These are phyloP conservation scores for Pseudocercospora macadamiae DNA, from an alignment of 2,329 filamentous ascomycete species.

Conservation along the genomic window DNA sequence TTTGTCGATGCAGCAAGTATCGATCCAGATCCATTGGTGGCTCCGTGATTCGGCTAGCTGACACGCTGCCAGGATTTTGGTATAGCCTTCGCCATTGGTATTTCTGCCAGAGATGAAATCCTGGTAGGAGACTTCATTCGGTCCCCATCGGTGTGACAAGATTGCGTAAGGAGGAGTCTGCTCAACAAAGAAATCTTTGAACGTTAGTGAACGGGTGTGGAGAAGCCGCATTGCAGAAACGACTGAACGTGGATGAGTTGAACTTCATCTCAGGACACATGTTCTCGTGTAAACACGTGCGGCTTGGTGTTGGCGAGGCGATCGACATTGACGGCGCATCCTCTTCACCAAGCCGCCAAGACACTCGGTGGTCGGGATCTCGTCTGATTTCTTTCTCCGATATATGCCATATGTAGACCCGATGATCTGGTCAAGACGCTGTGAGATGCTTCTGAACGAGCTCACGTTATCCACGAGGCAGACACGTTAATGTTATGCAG, in stretches of 20 bases:
- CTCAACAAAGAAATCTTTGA: slow-evolving; percentile 19
- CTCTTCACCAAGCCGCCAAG: no score
- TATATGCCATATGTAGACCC: no score
- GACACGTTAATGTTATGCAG: no score
- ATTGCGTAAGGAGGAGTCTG: slow-evolving; percentile 22
- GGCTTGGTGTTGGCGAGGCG: not conserved
- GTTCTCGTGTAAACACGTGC: no score
- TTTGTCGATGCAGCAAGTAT: slow-evolving; percentile 30
- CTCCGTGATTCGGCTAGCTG: not conserved
- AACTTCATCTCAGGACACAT: not conserved
- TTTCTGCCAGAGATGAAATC: slow-evolving; percentile 1
- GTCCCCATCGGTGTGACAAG: slow-evolving; percentile 25
- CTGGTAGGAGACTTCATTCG: slow-evolving; percentile 11
- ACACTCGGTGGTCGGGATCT: no score
- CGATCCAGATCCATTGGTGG: slow-evolving; percentile 25
- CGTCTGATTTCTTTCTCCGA: no score
- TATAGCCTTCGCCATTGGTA: slow-evolving; percentile 8
- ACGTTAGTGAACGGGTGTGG: slow-evolving; percentile 19
- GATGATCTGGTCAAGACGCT: no score
- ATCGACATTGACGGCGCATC: no score
- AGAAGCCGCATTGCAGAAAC: slow-evolving; percentile 17
- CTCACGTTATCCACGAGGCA: no score
- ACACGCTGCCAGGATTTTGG: slow-evolving; percentile 10
- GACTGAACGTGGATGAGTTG: not conserved
- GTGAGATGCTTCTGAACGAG: no score